Evolutionary conservation across 352 stramenopile genomes (phyloP), one percentile per base, ranked within the genome.

Genomic region (Discostella stelligera): DNA sequence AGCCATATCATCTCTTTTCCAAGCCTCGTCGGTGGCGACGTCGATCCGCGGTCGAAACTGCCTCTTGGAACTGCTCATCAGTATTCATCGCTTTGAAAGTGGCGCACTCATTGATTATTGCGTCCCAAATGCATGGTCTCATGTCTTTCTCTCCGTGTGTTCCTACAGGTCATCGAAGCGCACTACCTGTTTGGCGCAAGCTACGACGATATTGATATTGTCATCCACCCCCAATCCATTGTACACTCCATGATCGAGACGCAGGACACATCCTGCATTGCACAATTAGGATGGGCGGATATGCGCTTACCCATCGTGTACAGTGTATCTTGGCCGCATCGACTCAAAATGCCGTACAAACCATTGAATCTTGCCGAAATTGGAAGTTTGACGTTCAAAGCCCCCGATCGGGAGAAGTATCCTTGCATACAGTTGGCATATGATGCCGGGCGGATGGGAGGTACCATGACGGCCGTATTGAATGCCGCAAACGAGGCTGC

Each of bases 121-220:
- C 44, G 20, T 20, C 27, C 14, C 54, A 41, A 48, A n/a, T n/a
- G n/a, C n/a, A n/a, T n/a, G n/a, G n/a, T n/a, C n/a, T n/a, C n/a
- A n/a, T n/a, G n/a, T 37, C 9, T n/a, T 18, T 63, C 8, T 74
- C 21, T 50, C 54, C 55, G 18, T 27, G 30, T 27, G 69, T 74
- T n/a, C n/a, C n/a, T n/a, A n/a, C n/a, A 95, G 87, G 90, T 95
- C 11, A 96, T 96, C 76, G 92, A 96, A 79, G 92, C 92, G 44
- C 92, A 96, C 69, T 96, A 96, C 72, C 82, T 96, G 21, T 96
- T 96, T 70, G 92, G 92, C 53, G 89, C 90, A 52, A 89, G 80
- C 64, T 93, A 92, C 66, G 88, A 93, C 59, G 88, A 93, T 77
- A 96, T 96, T 74, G 92, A 96, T 72, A 90, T 95, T 67, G 88